Base-by-base conservation (phyloP, 2,329 filamentous ascomycete species). In the Metarhizium album region DNA sequence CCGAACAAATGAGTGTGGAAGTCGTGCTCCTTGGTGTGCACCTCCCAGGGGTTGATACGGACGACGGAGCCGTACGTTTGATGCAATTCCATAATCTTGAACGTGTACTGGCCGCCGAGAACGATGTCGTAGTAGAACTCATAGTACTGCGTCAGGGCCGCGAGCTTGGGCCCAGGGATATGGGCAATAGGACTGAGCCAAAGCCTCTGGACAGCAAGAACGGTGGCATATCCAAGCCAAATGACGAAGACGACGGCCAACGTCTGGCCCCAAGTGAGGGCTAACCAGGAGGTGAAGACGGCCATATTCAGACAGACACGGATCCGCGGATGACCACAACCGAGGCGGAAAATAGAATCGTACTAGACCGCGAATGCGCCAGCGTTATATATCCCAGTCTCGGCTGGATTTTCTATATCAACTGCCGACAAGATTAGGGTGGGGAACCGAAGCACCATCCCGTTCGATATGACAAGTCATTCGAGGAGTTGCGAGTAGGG, bases 101-200 rank as follows among this genome's bases (percentile, higher is more conserved):
- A 70, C 14, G 61, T 70, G 53, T 72, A 74, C 56, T 70, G 61
- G 2, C 70, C 72, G 5, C 66, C 64, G 5, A 67, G 59, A 42
- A 70, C 50, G 20, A 72, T 60, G 50, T 74, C 70, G 52, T 72
- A 72, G 57, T 72, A 74, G 46, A 66, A 64, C 54, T 70, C 68
- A 51, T 70, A 70, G 60, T 64, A 68, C 47, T 65, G 60, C 46
- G 67, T 69, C 46, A 68, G 55, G 4, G 67, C 68, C 24, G 69
- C 67, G 31, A 71, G 60, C 54, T 57, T 67, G 48, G 68, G 68
- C 3, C 69, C 69, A 0, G 69, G 68, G 45, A 71, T 63, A 49
- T 63, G 60, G 45, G 67, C 60, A 37, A 70, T 60, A 11, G 69
- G 67, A 50, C 68, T 69, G 49, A 70, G 58, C 57, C 61, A 68